A percentile compares a stretch with the other conserved stretches of the same genome.
Evolutionary conservation across 306 rosid genomes (phyloP).

Genomic region (Quercus variabilis): DNA sequence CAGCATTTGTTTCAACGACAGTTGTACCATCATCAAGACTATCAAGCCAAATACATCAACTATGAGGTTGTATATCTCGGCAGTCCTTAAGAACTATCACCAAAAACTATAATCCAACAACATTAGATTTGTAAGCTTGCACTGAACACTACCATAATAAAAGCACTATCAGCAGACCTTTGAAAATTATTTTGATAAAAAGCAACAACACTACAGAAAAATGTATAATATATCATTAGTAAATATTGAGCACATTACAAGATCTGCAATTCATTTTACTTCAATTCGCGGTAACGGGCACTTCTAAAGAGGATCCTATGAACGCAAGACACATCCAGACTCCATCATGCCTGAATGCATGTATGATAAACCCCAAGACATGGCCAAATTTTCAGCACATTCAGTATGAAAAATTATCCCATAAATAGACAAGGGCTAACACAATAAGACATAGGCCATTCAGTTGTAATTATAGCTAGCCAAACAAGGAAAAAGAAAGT

Average conservation of each 20-base stretch:
- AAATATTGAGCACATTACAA: not conserved
- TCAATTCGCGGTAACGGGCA: not conserved
- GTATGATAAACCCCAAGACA: not conserved
- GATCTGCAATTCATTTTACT: not conserved
- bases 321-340: not conserved
- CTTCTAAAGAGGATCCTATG: not conserved
- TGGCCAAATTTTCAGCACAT: not conserved
- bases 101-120: constrained; percentile 24
- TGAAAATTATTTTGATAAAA: not conserved
- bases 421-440: not conserved
- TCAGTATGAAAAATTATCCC: not conserved
- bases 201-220: not conserved
- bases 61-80: constrained; percentile 81
- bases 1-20: constrained; percentile 25
- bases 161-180: not conserved
- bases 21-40: constrained; percentile 24
- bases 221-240: not conserved
- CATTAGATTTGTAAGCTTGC: constrained; percentile 2
- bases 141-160: not conserved
- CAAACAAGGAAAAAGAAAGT: not conserved
- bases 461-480: not conserved
- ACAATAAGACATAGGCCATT: not conserved
- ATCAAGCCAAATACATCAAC: constrained; percentile 54
- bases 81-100: constrained; percentile 94
- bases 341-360: not conserved